Conservation (phyloP, 1,284 basidiomycete species). For the Fomes fomentarius region DNA sequence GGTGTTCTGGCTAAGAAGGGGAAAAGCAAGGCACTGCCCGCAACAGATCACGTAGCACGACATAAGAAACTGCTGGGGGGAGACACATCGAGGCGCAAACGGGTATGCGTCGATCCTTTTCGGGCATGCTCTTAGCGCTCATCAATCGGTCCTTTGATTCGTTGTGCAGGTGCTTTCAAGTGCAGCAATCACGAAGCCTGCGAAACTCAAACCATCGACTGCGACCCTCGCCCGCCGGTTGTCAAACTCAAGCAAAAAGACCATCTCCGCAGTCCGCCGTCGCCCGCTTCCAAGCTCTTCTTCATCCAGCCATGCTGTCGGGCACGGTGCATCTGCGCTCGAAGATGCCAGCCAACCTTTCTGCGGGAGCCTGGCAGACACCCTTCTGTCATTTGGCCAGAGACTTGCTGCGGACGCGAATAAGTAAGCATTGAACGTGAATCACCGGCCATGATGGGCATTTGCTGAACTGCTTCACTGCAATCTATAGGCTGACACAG, state of each 20-base stretch:
- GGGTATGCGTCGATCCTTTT: conserved; percentile 5
- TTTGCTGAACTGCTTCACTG: no score
- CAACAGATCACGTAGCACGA: conserved; percentile 4
- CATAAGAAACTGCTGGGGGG: conserved; percentile 15
- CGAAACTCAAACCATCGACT: conserved; percentile 23
- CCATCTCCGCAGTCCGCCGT: conserved; percentile 13
- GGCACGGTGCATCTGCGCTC: not conserved
- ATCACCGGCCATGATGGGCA: no score
- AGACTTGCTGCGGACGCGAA: conserved; percentile 15
- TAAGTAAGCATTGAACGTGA: no score
- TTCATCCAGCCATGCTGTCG: not conserved
- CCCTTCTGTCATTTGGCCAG: conserved; percentile 29
- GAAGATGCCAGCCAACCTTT: conserved; percentile 5
- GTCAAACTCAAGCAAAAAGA: conserved; percentile 14
- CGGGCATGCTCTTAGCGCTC: conserved; percentile 1
- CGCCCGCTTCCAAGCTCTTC: conserved; percentile 7
- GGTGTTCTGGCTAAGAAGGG: conserved; percentile 12
- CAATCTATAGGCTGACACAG: no score
- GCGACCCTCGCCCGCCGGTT: conserved; percentile 18
- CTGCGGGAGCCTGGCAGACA: conserved; percentile 26
- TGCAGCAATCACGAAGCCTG: conserved; percentile 21
- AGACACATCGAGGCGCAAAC: conserved; percentile 23
- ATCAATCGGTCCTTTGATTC: conserved; percentile 4
- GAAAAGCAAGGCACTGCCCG: conserved; percentile 13
- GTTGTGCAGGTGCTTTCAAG: conserved; percentile 15